Percentiles rank a stretch among this genome's conserved stretches.
These are phyloP conservation scores for Fusarium pininemorale DNA, from an alignment of 2,329 filamentous ascomycete genomes.

Conservation along the genomic window DNA sequence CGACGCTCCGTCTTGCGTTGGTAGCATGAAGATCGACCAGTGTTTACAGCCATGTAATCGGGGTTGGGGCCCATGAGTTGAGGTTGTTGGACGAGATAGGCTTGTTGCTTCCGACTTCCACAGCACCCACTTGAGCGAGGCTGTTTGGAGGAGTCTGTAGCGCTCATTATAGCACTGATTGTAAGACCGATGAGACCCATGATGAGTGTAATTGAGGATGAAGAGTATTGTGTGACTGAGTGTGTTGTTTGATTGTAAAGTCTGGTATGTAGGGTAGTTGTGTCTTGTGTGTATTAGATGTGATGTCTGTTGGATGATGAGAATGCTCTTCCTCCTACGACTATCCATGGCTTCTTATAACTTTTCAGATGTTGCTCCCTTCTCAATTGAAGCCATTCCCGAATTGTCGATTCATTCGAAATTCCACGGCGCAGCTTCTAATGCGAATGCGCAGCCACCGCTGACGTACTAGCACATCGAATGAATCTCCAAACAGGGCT, in stretches of 20 bases:
- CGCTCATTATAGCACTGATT: background rate
- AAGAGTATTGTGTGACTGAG: background rate
- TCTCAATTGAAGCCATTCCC: background rate
- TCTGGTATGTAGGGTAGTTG: background rate
- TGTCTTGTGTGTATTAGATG: background rate
- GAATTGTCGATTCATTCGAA: constrained; percentile 29
- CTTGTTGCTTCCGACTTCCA: background rate
- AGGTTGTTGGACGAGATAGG: background rate
- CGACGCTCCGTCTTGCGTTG: constrained; percentile 33
- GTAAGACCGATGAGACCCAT: constrained; percentile 36
- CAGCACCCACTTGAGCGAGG: background rate
- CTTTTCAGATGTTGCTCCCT: background rate
- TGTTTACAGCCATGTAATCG: background rate
- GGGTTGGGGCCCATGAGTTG: background rate
- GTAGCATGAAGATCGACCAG: constrained; percentile 3
- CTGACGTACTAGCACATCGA: constrained; percentile 28
- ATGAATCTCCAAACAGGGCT: constrained; percentile 21
- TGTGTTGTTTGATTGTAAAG: background rate
- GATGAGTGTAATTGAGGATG: background rate
- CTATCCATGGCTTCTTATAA: constrained; percentile 16
- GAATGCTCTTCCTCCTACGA: background rate
- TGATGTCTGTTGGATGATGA: background rate
- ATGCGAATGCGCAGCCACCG: constrained; percentile 29
- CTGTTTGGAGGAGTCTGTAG: background rate
- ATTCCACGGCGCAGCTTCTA: background rate